Base-by-base conservation (phyloP, 164 flowering plant species). In the Brasenia schreberi region DNA sequence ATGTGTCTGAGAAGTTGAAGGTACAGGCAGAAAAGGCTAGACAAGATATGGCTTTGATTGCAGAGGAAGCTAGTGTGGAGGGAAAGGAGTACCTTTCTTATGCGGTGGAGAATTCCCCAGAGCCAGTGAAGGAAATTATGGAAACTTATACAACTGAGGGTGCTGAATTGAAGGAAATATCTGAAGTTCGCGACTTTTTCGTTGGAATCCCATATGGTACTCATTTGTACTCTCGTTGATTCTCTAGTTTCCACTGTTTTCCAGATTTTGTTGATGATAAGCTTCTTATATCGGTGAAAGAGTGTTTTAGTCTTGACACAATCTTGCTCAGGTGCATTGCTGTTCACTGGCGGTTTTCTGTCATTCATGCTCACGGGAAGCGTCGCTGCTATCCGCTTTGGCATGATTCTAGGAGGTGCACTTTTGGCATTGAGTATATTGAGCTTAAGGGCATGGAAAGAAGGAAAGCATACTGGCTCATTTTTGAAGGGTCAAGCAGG, bases 141-240 rank as follows among this genome's bases (percentile, higher is more conserved):
- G 85, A 88, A 71, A 85, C 90, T 52, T 88, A 78, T 78, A 72
- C 85, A 45, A 69, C 88, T 18, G 72, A 91, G 19, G 44, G 76
- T 43, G 80, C 76, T 74, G 85, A 88, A 67, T 39, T 87, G 43
- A 82, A 72, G 17, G 83, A 87, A 11, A 64, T 84, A 16, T 78
- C 90, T 44, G 72, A 77, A 76, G 77, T 85, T 59, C 85, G 65
- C n/a, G 97, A 92, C 67, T 94, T 87, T 65, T 77, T 84, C 64
- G 62, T 91, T 70, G 99, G 99, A 64, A 85, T 95, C 73, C 99
- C 99, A 23, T 91, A 89, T 81, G 98, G 99, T 95, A 88, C 44
- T 12, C 6, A 43, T 17, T 33, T 33, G 39, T 33, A 6, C 6
- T 14, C 6, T 9, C 56, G 7, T 49, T 14, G 10, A 1, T 43